These are phyloP conservation scores for Phaeolepiota aurea DNA, from an alignment of 768 basidiomycete genomes.

Conservation along the genomic window DNA sequence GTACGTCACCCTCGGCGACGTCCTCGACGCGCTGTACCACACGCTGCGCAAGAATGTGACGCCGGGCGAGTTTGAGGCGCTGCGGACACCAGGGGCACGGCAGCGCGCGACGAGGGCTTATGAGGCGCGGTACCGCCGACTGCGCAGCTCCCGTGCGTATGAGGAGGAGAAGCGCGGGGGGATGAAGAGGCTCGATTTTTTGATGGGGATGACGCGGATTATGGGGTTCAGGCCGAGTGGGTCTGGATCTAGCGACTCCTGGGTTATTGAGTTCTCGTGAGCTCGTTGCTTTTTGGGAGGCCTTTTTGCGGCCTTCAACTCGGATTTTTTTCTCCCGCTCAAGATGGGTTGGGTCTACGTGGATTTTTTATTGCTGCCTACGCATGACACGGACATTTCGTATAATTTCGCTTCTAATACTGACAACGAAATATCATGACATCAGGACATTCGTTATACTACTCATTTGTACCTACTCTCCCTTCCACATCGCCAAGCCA, in stretches of 20 bases:
- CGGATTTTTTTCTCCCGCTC: no score
- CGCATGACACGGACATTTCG: no score
- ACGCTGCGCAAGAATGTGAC: conserved; percentile 17
- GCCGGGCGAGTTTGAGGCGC: conserved; percentile 29
- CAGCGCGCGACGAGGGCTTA: conserved; percentile 37
- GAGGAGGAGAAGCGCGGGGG: conserved; percentile 42
- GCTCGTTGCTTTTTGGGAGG: background rate
- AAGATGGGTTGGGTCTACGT: no score
- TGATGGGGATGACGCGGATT: conserved; percentile 36
- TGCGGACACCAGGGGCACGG: conserved; percentile 24
- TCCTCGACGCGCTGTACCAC: conserved; percentile 17
- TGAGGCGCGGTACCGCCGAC: conserved; percentile 33
- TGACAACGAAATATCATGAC: no score
- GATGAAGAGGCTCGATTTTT: conserved; percentile 52
- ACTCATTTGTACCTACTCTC: no score
- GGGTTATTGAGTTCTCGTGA: background rate
- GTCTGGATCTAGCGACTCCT: background rate
- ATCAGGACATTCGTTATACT: no score
- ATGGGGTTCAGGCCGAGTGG: conserved; percentile 28
- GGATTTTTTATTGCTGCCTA: no score
- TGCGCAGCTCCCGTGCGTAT: conserved; percentile 21
- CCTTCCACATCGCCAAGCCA: no score
- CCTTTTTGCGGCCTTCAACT: background rate
- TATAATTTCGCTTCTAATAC: no score
- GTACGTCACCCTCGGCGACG: conserved; percentile 29